Percentiles rank a stretch among this genome's conserved stretches.
phyloP scores from a whole-genome alignment of 108 stramenopile genomes.

The Seminavis robusta region DNA sequence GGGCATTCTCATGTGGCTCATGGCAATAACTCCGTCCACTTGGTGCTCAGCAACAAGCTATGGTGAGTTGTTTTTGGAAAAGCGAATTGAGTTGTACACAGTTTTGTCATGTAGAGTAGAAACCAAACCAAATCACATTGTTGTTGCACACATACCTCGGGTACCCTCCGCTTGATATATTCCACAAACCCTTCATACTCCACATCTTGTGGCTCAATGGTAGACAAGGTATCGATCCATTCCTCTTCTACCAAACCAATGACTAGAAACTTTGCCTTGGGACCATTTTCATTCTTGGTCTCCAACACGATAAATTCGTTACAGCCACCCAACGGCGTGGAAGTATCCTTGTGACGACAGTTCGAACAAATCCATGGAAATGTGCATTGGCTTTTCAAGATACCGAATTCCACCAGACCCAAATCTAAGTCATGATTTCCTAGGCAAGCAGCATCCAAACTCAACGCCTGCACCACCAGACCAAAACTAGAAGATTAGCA shows the following conservation, averaged over 20 bases:
- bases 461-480: no score
- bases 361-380: slow-evolving; percentile 49
- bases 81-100: no score
- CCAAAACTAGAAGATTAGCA: no score
- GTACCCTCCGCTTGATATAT: slow-evolving; percentile 25
- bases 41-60: no score
- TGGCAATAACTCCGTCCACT: slow-evolving; percentile 27
- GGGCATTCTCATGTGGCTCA: slow-evolving; percentile 54
- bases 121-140: slow-evolving; percentile 18
- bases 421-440: slow-evolving; percentile 52
- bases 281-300: slow-evolving; percentile 10
- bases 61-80: no score
- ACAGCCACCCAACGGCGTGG: slow-evolving; percentile 17
- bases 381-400: slow-evolving; percentile 11
- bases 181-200: slow-evolving; percentile 27
- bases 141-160: slow-evolving; percentile 12
- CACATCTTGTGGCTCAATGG: slow-evolving; percentile 25
- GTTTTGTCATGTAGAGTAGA: no score
- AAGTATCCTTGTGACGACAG: neutral
- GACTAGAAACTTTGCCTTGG: slow-evolving; percentile 15
- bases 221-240: slow-evolving; percentile 36
- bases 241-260: slow-evolving; percentile 33
- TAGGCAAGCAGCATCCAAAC: slow-evolving; percentile 31
- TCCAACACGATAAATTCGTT: slow-evolving; percentile 23
- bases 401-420: slow-evolving; percentile 25